These are phyloP conservation scores for Aschersonia sp. DNA, from an alignment of 2,329 filamentous ascomycete genomes.

Conservation along the genomic window DNA sequence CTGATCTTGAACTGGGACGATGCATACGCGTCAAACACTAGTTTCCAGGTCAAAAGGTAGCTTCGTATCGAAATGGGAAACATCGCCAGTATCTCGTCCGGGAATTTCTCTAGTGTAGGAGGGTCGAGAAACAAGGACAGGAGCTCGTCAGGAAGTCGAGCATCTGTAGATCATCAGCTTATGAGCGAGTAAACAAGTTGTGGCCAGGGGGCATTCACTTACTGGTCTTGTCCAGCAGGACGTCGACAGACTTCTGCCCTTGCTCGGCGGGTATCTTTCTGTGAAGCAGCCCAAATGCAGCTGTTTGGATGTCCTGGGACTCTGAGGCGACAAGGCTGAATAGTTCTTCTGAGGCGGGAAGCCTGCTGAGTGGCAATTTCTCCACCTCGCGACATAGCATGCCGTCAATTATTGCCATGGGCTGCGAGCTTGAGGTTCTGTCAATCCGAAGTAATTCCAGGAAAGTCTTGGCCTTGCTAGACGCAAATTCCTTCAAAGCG, in stretches of 20 bases:
- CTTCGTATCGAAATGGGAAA: constrained; percentile 59
- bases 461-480: constrained; percentile 27
- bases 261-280: constrained; percentile 65
- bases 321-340: constrained; percentile 66
- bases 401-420: constrained; percentile 61
- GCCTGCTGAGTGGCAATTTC: constrained; percentile 44
- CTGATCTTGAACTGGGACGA: constrained; percentile 71
- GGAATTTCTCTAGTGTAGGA: constrained; percentile 54
- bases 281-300: constrained; percentile 70
- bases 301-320: constrained; percentile 61
- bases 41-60: constrained; percentile 79
- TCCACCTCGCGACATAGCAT: constrained; percentile 57
- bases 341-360: constrained; percentile 52
- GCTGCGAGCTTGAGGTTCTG: constrained; percentile 53
- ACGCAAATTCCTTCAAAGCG: constrained; percentile 47
- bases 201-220: constrained; percentile 6
- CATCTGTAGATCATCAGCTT: constrained; percentile 23
- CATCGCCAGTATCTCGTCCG: constrained; percentile 48
- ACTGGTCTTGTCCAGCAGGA: constrained; percentile 53
- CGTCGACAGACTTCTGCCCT: constrained; percentile 69
- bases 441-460: constrained; percentile 27
- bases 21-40: constrained; percentile 76
- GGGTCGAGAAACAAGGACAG: constrained; percentile 70
- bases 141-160: constrained; percentile 68
- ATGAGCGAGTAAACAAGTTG: not conserved